Percentiles rank a stretch among this genome's conserved stretches.
Evolutionary conservation across 2,329 filamentous ascomycete genomes (phyloP).

Genomic region (Neofusicoccum ribis): DNA sequence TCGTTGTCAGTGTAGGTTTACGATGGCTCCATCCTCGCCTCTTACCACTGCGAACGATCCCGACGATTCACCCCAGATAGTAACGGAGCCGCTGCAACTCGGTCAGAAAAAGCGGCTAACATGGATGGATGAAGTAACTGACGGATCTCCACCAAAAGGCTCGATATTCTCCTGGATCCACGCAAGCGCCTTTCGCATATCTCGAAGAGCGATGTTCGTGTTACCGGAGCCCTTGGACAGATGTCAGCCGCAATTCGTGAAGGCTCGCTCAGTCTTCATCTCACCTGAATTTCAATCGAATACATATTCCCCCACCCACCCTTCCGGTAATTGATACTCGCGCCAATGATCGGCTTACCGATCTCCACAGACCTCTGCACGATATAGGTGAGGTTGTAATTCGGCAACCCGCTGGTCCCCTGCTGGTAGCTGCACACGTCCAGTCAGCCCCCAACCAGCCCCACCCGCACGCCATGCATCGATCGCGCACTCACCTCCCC

Average conservation of each 20-base stretch:
- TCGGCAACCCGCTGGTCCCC: conserved; percentile 12
- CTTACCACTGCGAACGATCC: conserved; percentile 16
- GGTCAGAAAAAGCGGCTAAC: background rate
- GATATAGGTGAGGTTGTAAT: conserved; percentile 26
- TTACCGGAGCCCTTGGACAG: background rate
- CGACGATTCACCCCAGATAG: conserved; percentile 19
- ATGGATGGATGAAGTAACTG: background rate
- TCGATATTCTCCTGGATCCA: conserved; percentile 19
- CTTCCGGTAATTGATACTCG: conserved; percentile 48
- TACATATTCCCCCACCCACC: conserved; percentile 19
- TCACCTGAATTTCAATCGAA: conserved; percentile 17
- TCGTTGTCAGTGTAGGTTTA: background rate
- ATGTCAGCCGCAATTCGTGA: background rate
- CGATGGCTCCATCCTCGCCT: background rate
- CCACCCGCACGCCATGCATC: no score
- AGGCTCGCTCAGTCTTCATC: background rate
- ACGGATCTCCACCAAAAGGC: conserved; percentile 11
- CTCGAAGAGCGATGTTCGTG: conserved; percentile 13
- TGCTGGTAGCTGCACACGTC: conserved; percentile 5
- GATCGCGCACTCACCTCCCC: background rate
- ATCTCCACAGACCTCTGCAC: conserved; percentile 33
- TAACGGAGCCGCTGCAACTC: background rate
- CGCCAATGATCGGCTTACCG: conserved; percentile 33
- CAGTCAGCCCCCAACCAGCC: background rate
- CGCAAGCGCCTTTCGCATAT: conserved; percentile 12